phyloP scores from a whole-genome alignment of 1,139 yeast genomes.

The Pneumocystis wakefieldiae region DNA sequence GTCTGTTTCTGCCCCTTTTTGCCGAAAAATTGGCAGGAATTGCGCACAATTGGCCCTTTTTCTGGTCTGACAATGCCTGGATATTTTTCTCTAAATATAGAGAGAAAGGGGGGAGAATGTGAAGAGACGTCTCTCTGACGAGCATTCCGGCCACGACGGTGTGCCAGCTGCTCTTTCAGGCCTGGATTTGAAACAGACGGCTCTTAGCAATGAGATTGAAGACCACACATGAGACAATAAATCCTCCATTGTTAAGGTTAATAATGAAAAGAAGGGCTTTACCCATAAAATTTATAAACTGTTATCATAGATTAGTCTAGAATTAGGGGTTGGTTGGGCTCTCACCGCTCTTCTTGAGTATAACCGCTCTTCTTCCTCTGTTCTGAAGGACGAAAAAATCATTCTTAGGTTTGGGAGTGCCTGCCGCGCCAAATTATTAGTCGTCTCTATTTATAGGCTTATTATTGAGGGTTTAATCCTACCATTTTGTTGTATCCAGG shows the following conservation, averaged over 20 bases:
- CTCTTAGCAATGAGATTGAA: background rate
- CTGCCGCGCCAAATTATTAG: conserved; percentile 12
- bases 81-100: too few species aligned
- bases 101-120: too few species aligned
- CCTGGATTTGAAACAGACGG: background rate
- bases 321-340: background rate
- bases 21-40: too few species aligned
- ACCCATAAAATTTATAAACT: background rate
- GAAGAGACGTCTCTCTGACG: too few species aligned
- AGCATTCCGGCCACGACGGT: too few species aligned
- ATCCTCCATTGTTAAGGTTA: background rate
- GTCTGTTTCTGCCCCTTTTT: too few species aligned
- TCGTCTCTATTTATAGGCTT: background rate
- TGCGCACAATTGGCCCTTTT: too few species aligned
- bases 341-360: conserved; percentile 53
- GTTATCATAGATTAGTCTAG: conserved; percentile 18
- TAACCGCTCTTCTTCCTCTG: conserved; percentile 70
- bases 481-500: background rate
- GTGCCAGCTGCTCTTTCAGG: background rate
- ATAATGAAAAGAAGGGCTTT: background rate
- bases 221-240: background rate
- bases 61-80: too few species aligned
- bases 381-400: conserved; percentile 66
- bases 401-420: conserved; percentile 51
- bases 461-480: background rate